Conservation (phyloP, 306 rosid genomes). For the Sphenostylis stenocarpa region DNA sequence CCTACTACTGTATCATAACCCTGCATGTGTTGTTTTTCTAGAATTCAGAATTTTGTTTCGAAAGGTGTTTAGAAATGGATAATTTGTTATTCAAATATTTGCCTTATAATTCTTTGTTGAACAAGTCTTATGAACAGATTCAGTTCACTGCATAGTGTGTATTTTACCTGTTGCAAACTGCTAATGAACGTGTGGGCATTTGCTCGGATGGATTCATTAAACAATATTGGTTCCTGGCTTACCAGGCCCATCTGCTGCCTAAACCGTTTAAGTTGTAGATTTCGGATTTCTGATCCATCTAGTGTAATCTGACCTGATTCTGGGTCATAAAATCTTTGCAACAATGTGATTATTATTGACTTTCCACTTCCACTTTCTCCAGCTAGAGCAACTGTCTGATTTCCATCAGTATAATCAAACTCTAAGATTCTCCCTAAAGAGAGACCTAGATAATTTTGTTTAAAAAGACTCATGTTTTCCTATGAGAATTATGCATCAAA, state of each 20-base stretch:
- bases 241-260: background rate
- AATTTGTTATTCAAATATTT: background rate
- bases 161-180: constrained; percentile 56
- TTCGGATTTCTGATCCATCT: background rate
- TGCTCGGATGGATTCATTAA: constrained; percentile 19
- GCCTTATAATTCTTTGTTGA: background rate
- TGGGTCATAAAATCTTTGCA: background rate
- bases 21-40: constrained; percentile 29
- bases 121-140: background rate
- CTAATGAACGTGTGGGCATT: constrained; percentile 74
- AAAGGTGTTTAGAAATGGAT: background rate
- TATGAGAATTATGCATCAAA: background rate
- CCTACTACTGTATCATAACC: constrained; percentile 72
- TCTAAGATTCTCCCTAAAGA: constrained; percentile 15
- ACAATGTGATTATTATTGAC: background rate
- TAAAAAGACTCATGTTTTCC: background rate
- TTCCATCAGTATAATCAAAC: constrained; percentile 15
- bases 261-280: background rate
- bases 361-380: background rate
- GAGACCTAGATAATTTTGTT: background rate
- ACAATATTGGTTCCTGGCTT: background rate
- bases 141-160: background rate
- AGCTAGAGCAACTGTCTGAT: background rate
- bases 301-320: background rate
- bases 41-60: background rate